phyloP scores from a whole-genome alignment of 2,329 filamentous ascomycete genomes.

The Zymoseptoria passerinii region DNA sequence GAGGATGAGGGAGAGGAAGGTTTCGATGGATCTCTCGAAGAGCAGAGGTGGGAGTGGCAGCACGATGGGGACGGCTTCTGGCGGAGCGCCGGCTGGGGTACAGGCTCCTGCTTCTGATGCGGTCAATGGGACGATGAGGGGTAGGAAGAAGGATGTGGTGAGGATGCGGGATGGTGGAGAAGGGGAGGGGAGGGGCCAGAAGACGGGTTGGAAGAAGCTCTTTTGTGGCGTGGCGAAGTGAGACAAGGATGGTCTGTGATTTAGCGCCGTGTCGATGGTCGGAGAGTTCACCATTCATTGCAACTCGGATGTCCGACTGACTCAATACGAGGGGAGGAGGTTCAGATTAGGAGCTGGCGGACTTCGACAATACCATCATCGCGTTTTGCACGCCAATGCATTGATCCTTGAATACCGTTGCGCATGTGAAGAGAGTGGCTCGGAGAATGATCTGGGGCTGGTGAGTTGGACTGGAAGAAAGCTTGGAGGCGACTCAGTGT shows the following conservation, averaged over 20 bases:
- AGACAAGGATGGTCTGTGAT: neutral
- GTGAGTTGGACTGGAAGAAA: too few relatives aligned
- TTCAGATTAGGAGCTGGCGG: too few relatives aligned
- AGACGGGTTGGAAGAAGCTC: slow-evolving; percentile 7
- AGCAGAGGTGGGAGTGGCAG: neutral
- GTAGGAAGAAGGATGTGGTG: neutral
- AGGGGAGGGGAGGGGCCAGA: neutral
- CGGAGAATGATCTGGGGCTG: too few relatives aligned
- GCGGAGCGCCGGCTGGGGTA: neutral
- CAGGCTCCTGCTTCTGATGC: neutral
- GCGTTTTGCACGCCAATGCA: too few relatives aligned
- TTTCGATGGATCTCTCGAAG: neutral
- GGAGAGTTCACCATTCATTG: too few relatives aligned
- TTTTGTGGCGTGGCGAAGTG: slow-evolving; percentile 3
- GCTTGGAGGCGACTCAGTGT: too few relatives aligned
- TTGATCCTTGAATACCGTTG: too few relatives aligned
- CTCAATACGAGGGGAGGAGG: too few relatives aligned
- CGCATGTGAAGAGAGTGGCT: too few relatives aligned
- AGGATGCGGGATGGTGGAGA: neutral
- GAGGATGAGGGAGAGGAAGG: neutral
- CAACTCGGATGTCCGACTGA: too few relatives aligned
- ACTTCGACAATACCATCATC: too few relatives aligned
- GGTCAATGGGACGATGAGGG: neutral
- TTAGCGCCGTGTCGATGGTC: too few relatives aligned
- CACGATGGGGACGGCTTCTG: neutral